Conservation (phyloP, 176 grass and related monocot genomes). For the Lolium rigidum region DNA sequence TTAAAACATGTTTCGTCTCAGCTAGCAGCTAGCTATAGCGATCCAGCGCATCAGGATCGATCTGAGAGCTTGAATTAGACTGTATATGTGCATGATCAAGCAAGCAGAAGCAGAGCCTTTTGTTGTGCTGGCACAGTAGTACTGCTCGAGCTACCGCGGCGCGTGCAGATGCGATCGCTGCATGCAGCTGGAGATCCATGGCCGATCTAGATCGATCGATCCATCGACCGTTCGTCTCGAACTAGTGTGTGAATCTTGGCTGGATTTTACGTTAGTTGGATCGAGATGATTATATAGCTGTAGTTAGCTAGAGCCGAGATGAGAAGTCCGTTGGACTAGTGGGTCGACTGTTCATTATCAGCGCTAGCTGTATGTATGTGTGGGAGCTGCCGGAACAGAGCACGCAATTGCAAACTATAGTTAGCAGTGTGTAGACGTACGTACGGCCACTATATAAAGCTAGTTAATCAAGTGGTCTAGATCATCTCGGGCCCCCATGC, state of each 20-base stretch:
- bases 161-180: too few relatives aligned
- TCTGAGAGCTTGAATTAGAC: neutral
- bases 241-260: neutral
- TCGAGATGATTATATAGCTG: neutral
- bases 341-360: neutral
- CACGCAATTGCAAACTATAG: neutral
- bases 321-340: neutral
- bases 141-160: neutral
- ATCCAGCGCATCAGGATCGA: neutral
- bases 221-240: neutral
- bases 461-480: neutral
- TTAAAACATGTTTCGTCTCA: too few relatives aligned
- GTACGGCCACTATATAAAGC: neutral
- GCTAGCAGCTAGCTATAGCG: neutral
- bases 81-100: neutral
- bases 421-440: neutral
- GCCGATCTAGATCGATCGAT: neutral
- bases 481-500: neutral
- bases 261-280: neutral
- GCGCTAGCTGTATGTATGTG: neutral
- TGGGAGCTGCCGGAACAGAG: neutral
- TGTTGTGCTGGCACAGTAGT: neutral
- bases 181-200: too few relatives aligned
- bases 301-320: neutral
- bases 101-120: neutral